Conservation (phyloP, 495 filamentous ascomycete genomes). For the Xanthoparmelia taractica region DNA sequence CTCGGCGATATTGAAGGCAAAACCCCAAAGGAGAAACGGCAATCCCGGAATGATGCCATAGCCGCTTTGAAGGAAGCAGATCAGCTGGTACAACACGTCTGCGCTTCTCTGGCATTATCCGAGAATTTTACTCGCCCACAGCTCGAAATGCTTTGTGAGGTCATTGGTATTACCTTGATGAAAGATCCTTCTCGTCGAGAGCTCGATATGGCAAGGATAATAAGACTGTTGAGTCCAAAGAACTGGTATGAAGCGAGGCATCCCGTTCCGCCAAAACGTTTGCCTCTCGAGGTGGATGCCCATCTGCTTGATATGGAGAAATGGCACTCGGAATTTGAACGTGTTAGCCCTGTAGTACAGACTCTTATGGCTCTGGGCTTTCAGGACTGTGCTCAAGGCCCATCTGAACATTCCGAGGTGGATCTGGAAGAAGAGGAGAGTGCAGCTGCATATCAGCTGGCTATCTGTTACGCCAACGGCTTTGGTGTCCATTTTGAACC, state of each 20-base stretch:
- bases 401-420: slow-evolving; percentile 18
- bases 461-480: slow-evolving; percentile 28
- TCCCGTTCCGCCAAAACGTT: slow-evolving; percentile 19
- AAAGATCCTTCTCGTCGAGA: slow-evolving; percentile 25
- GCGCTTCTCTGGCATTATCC: slow-evolving; percentile 23
- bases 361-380: slow-evolving; percentile 20
- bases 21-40: slow-evolving; percentile 20
- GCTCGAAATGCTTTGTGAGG: slow-evolving; percentile 27
- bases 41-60: slow-evolving; percentile 23
- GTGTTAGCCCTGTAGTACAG: slow-evolving; percentile 22
- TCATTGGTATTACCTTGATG: slow-evolving; percentile 24
- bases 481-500: slow-evolving; percentile 27
- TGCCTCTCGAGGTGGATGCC: slow-evolving; percentile 22
- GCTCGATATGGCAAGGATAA: slow-evolving; percentile 26
- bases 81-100: slow-evolving; percentile 26
- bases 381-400: slow-evolving; percentile 25
- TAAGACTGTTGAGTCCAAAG: slow-evolving; percentile 24
- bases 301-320: slow-evolving; percentile 29
- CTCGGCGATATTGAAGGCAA: slow-evolving; percentile 21
- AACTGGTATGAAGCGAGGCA: slow-evolving; percentile 27
- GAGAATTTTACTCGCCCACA: slow-evolving; percentile 17
- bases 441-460: slow-evolving; percentile 27
- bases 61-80: slow-evolving; percentile 24
- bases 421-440: slow-evolving; percentile 17
- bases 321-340: slow-evolving; percentile 25